These are phyloP conservation scores for Fusarium chaquense DNA, from an alignment of 2,329 filamentous ascomycete genomes.

Conservation along the genomic window DNA sequence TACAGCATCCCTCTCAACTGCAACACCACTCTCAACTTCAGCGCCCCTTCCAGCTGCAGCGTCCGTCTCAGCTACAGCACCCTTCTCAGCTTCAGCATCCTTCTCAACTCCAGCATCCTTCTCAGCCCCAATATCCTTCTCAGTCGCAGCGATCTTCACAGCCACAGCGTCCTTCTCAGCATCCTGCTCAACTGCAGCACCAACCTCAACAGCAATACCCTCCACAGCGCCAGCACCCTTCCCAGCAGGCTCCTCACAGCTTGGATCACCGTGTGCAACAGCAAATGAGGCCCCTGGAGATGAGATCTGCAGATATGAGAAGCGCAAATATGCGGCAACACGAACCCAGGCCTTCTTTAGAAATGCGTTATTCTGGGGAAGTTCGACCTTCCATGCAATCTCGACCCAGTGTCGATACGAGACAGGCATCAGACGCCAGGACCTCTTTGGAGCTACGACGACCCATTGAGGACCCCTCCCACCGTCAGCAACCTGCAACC, in stretches of 20 bases:
- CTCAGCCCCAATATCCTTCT: slow-evolving; percentile 4
- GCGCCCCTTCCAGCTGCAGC: slow-evolving; percentile 8
- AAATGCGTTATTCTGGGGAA: slow-evolving; percentile 38
- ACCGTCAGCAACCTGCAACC: slow-evolving; percentile 34
- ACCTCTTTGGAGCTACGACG: slow-evolving; percentile 44
- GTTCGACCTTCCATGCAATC: slow-evolving; percentile 31
- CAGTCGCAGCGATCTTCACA: slow-evolving; percentile 26
- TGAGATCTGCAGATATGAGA: slow-evolving; percentile 27
- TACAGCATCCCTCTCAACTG: slow-evolving; percentile 10
- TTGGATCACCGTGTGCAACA: slow-evolving; percentile 30
- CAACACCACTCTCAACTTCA: slow-evolving; percentile 8
- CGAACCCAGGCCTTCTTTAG: slow-evolving; percentile 33
- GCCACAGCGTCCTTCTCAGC: slow-evolving; percentile 9
- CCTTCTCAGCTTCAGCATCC: slow-evolving; percentile 6
- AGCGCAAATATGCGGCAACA: slow-evolving; percentile 30
- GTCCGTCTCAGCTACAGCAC: slow-evolving; percentile 24
- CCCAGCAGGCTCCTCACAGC: slow-evolving; percentile 36
- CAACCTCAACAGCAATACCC: slow-evolving; percentile 23
- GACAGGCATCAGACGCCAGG: slow-evolving; percentile 30
- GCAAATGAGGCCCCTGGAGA: slow-evolving; percentile 27
- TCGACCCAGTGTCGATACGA: slow-evolving; percentile 31
- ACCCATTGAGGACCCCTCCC: slow-evolving; percentile 45
- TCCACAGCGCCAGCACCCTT: slow-evolving; percentile 25
- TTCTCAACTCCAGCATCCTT: slow-evolving; percentile 2
- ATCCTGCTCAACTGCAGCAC: slow-evolving; percentile 29